A percentile compares a stretch with the other conserved stretches of the same genome.
phyloP scores from a whole-genome alignment of 202 grass and related monocot species.

The Carex sylvatica region DNA sequence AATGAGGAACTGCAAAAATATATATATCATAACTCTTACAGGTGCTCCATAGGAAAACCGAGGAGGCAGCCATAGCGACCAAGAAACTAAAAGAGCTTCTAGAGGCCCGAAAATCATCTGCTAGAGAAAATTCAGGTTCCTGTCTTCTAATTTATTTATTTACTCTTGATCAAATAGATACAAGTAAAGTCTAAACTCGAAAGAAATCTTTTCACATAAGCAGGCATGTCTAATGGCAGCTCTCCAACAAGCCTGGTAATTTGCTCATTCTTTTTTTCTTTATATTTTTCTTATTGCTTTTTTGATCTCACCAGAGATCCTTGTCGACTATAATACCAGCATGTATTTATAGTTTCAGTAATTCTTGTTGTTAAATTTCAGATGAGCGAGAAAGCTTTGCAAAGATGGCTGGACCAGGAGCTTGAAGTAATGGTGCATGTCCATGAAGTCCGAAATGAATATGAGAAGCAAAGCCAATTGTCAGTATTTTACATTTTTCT shows the following conservation, averaged over 20 bases:
- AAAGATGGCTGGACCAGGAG: slow-evolving; percentile 98
- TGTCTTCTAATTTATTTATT: slow-evolving; percentile 24
- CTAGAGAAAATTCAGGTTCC: slow-evolving; percentile 73
- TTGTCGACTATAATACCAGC: background rate
- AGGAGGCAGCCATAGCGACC: slow-evolving; percentile 97
- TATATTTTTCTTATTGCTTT: background rate
- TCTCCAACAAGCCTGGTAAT: slow-evolving; percentile 75
- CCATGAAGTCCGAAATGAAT: slow-evolving; percentile 95
- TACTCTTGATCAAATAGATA: slow-evolving; percentile 16
- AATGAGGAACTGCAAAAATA: slow-evolving; percentile 20
- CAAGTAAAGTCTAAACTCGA: slow-evolving; percentile 9
- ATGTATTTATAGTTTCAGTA: background rate
- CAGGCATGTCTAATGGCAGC: slow-evolving; percentile 61
- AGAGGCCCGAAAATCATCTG: slow-evolving; percentile 85
- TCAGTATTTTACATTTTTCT: slow-evolving; percentile 39
- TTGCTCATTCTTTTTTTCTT: slow-evolving; percentile 30
- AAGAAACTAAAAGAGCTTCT: slow-evolving; percentile 97
- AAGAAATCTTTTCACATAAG: slow-evolving; percentile 28
- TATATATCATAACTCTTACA: slow-evolving; percentile 24
- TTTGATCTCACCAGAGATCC: background rate
- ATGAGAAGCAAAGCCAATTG: slow-evolving; percentile 99
- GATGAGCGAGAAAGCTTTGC: slow-evolving; percentile 83
- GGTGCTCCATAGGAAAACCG: slow-evolving; percentile 98
- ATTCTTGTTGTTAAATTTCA: slow-evolving; percentile 39
- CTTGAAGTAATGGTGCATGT: slow-evolving; percentile 99